Percentiles rank a stretch among this genome's conserved stretches.
phyloP scores from a whole-genome alignment of 345 rosid genomes.

The Ceriops tagal region DNA sequence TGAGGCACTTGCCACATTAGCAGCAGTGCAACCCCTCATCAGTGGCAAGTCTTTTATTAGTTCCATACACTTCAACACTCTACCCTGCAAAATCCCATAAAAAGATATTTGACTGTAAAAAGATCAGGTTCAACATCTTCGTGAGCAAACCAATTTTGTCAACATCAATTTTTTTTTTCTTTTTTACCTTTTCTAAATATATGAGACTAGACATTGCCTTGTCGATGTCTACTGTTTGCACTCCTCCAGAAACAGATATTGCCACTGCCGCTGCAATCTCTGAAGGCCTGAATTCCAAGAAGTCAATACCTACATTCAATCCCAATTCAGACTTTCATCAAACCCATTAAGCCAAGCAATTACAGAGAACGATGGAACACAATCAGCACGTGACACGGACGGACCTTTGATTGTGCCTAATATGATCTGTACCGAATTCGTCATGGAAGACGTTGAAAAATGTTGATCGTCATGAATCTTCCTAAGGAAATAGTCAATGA shows the following conservation, averaged over 20 bases:
- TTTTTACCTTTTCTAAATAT: conserved; percentile 43
- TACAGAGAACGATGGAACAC: background rate
- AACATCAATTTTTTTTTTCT: background rate
- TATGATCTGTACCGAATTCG: conserved; percentile 33
- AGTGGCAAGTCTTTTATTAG: conserved; percentile 30
- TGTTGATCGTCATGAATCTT: conserved; percentile 34
- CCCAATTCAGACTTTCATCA: conserved; percentile 31
- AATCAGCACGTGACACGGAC: background rate
- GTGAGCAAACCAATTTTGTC: conserved; percentile 11
- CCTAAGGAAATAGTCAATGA: conserved; percentile 44
- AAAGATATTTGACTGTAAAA: background rate
- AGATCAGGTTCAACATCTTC: conserved; percentile 16
- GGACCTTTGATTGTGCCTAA: conserved; percentile 46
- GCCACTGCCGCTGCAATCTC: conserved; percentile 81
- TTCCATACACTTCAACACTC: conserved; percentile 43
- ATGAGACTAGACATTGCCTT: conserved; percentile 41
- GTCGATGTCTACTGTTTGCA: conserved; percentile 36
- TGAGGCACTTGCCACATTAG: conserved; percentile 19
- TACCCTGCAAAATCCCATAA: conserved; percentile 39
- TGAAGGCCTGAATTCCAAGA: conserved; percentile 69
- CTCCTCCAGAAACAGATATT: conserved; percentile 38
- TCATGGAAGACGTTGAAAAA: background rate
- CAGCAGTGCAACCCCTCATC: conserved; percentile 20
- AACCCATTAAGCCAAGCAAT: conserved; percentile 12
- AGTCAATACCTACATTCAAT: conserved; percentile 59